phyloP scores from a whole-genome alignment of 164 flowering plant species.

The Magnolia officinalis region DNA sequence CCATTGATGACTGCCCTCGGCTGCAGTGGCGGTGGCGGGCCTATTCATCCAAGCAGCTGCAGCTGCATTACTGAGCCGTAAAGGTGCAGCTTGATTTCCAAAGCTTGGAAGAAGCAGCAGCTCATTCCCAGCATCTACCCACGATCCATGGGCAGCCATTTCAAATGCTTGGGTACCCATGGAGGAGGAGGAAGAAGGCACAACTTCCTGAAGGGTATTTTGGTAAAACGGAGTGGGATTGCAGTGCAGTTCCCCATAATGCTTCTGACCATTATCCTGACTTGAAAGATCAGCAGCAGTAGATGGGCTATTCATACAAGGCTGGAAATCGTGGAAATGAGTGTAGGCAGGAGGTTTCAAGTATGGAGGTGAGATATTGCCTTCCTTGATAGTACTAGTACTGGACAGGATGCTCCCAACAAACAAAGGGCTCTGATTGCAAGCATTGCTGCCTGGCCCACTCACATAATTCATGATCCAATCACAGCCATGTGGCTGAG shows the following conservation, averaged over 20 bases:
- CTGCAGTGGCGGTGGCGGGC: conserved; percentile 5
- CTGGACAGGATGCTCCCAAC: conserved; percentile 25
- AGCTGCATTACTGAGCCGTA: conserved; percentile 9
- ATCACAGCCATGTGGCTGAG: conserved; percentile 23
- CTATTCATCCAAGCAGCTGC: conserved; percentile 17
- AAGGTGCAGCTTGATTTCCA: conserved; percentile 22
- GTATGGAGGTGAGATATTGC: conserved; percentile 9
- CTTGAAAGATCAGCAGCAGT: conserved; percentile 19
- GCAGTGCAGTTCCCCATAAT: conserved; percentile 22
- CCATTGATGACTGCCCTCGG: conserved; percentile 27
- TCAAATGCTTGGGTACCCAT: conserved; percentile 19
- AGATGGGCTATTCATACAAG: conserved; percentile 24
- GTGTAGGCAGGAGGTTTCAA: conserved; percentile 23
- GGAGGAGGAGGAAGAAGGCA: conserved; percentile 18
- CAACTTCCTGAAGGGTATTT: conserved; percentile 35
- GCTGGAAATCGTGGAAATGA: conserved; percentile 28
- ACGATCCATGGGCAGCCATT: conserved; percentile 20
- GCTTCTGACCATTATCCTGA: conserved; percentile 28
- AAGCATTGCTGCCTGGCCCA: conserved; percentile 16
- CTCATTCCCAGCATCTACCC: conserved; percentile 34
- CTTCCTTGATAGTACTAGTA: conserved; percentile 8
- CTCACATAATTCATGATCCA: conserved; percentile 32
- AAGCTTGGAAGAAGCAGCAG: conserved; percentile 30
- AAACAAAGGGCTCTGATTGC: conserved; percentile 20
- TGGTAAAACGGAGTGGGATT: conserved; percentile 25